Evolutionary conservation across 2,329 filamentous ascomycete species (phyloP).

Genomic region (Pseudocercospora macadamiae): DNA sequence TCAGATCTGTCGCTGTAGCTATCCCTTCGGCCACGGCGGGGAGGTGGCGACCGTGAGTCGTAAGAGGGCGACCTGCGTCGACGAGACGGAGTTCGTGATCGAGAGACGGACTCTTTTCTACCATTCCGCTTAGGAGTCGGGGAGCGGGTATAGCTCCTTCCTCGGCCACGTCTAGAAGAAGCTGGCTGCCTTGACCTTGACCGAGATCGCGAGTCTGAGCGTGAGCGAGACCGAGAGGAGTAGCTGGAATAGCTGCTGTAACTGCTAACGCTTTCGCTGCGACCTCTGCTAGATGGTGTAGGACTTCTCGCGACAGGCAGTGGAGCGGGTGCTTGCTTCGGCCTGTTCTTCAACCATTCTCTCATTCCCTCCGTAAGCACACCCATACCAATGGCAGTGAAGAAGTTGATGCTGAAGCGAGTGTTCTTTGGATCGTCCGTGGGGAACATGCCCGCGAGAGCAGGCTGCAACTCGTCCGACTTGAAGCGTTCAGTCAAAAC

Average conservation of each 20-base stretch:
- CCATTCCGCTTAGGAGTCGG: constrained; percentile 19
- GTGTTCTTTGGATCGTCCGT: constrained; percentile 86
- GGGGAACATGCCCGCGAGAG: constrained; percentile 85
- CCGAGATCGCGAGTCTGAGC: constrained; percentile 35
- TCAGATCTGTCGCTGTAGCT: constrained; percentile 7
- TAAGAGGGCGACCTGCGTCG: constrained; percentile 25
- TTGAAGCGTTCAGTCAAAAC: constrained; percentile 75
- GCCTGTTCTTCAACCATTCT: constrained; percentile 84
- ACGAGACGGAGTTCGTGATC: constrained; percentile 23
- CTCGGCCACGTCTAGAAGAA: constrained; percentile 25
- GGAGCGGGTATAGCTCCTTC: constrained; percentile 19
- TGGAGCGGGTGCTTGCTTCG: constrained; percentile 77
- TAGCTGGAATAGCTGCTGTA: constrained; percentile 84
- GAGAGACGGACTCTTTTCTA: constrained; percentile 19
- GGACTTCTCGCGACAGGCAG: constrained; percentile 54
- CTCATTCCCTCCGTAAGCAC: constrained; percentile 93
- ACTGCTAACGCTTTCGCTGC: constrained; percentile 69
- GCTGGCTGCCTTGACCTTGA: constrained; percentile 35
- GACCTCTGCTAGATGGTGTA: constrained; percentile 59
- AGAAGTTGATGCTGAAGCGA: constrained; percentile 98
- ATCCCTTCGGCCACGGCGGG: constrained; percentile 18
- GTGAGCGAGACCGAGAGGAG: constrained; percentile 38
- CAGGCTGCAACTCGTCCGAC: constrained; percentile 77
- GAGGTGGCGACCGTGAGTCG: constrained; percentile 34
- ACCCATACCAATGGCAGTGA: constrained; percentile 97